A percentile compares a stretch with the other conserved stretches of the same genome.
These are phyloP conservation scores for Arthrobotrys sinensis DNA, from an alignment of 2,329 filamentous ascomycete species.

Conservation along the genomic window DNA sequence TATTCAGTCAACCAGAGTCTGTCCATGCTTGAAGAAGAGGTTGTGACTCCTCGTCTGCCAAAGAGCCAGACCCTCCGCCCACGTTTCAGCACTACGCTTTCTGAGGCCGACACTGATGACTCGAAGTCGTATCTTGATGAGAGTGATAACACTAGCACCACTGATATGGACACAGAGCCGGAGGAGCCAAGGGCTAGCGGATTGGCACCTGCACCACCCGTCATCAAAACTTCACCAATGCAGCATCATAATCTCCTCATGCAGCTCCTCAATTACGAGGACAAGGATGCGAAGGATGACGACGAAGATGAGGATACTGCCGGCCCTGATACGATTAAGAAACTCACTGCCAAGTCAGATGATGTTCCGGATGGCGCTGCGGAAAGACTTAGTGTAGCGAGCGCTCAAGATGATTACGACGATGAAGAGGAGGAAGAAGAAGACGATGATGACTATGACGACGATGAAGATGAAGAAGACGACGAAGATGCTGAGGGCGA, in stretches of 20 bases:
- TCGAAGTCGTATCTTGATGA: conserved; percentile 51
- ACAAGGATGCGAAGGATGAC: conserved; percentile 38
- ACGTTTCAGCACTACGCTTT: conserved; percentile 55
- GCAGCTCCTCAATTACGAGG: conserved; percentile 55
- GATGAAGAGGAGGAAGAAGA: conserved; percentile 56
- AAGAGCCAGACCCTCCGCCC: conserved; percentile 50
- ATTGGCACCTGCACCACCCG: conserved; percentile 19
- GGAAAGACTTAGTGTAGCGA: conserved; percentile 46
- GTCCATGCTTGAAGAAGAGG: conserved; percentile 52
- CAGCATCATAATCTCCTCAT: conserved; percentile 56
- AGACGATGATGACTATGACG: conserved; percentile 79
- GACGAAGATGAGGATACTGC: conserved; percentile 56
- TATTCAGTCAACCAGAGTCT: conserved; percentile 49
- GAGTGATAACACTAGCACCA: conserved; percentile 56
- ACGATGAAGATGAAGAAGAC: conserved; percentile 68
- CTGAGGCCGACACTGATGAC: conserved; percentile 58
- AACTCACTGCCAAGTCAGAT: conserved; percentile 54
- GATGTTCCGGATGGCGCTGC: conserved; percentile 50
- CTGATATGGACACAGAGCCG: conserved; percentile 58
- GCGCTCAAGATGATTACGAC: conserved; percentile 37
- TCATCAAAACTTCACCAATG: conserved; percentile 51
- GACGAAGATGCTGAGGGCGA: conserved; percentile 62
- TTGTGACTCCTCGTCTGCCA: conserved; percentile 55
- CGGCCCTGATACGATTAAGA: conserved; percentile 54
- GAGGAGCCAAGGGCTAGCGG: conserved; percentile 33